Evolutionary conservation across 2,329 filamentous ascomycete species (phyloP).

Genomic region (Pseudogymnoascus sp.): DNA sequence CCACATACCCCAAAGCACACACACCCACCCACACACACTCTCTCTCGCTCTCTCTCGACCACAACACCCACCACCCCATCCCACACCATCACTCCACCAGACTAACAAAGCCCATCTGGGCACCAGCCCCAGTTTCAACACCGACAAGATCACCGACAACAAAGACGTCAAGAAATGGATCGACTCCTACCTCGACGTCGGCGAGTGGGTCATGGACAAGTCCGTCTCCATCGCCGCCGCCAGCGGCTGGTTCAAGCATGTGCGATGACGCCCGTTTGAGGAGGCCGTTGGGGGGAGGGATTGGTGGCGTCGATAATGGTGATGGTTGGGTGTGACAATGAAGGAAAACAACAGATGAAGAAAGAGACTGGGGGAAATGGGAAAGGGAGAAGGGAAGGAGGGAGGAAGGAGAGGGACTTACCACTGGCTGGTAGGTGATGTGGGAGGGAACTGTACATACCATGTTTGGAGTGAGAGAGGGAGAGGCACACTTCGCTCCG

Average conservation of each 20-base stretch:
- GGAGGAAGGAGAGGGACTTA: background rate
- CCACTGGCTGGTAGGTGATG: background rate
- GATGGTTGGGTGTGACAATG: background rate
- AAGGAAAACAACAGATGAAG: background rate
- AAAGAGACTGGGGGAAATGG: background rate
- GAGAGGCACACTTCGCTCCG: background rate
- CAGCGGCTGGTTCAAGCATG: slow-evolving; percentile 86
- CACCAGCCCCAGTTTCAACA: slow-evolving; percentile 71
- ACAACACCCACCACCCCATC: background rate
- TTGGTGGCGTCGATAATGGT: background rate
- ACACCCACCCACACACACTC: background rate
- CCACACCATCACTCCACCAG: background rate
- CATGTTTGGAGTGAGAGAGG: background rate
- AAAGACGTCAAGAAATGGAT: slow-evolving; percentile 83
- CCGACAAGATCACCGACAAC: slow-evolving; percentile 75
- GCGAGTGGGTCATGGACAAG: slow-evolving; percentile 98
- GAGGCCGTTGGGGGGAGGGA: background rate
- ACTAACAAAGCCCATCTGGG: slow-evolving; percentile 30
- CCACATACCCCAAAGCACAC: no score
- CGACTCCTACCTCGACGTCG: slow-evolving; percentile 85
- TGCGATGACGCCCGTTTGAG: slow-evolving; percentile 47
- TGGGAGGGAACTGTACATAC: background rate
- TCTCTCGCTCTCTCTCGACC: background rate
- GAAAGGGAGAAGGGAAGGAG: background rate
- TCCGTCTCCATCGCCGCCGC: slow-evolving; percentile 85